Evolutionary conservation across 495 filamentous ascomycete species (phyloP).

Genomic region (Neurospora sublineolata): DNA sequence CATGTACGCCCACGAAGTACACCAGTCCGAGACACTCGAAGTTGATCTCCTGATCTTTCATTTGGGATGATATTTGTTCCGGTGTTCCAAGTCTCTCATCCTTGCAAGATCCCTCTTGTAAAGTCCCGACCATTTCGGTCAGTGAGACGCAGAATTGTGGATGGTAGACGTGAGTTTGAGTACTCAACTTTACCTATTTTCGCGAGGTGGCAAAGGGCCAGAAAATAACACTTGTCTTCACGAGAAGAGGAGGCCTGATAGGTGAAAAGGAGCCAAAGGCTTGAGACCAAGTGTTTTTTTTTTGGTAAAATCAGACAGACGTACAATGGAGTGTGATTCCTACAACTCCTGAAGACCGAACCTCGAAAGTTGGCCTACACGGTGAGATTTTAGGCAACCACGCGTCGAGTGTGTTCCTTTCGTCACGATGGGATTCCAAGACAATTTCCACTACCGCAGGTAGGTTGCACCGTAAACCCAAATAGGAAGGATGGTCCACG

Average conservation of each 20-base stretch:
- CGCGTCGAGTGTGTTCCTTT: neutral
- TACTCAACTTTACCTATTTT: neutral
- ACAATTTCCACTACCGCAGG: neutral
- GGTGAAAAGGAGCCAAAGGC: rapidly evolving
- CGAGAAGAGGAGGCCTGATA: neutral
- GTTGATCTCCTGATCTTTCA: neutral
- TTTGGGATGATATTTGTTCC: neutral
- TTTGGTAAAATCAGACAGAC: neutral
- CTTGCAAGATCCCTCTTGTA: neutral
- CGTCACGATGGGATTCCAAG: neutral
- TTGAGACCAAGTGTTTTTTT: neutral
- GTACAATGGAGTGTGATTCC: neutral
- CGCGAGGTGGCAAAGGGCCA: neutral
- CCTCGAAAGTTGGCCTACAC: neutral
- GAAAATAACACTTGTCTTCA: neutral
- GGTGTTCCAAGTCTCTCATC: neutral
- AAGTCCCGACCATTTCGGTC: neutral
- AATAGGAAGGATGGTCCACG: neutral
- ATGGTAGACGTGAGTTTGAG: neutral
- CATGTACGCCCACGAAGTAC: neutral
- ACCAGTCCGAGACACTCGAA: neutral
- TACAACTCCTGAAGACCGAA: neutral
- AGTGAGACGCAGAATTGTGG: neutral
- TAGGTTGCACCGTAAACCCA: neutral
- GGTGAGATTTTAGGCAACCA: neutral